Evolutionary conservation across 1,284 basidiomycete species (phyloP), one percentile per base, ranked within the genome.

Genomic region (Chalciporus piperatoides): DNA sequence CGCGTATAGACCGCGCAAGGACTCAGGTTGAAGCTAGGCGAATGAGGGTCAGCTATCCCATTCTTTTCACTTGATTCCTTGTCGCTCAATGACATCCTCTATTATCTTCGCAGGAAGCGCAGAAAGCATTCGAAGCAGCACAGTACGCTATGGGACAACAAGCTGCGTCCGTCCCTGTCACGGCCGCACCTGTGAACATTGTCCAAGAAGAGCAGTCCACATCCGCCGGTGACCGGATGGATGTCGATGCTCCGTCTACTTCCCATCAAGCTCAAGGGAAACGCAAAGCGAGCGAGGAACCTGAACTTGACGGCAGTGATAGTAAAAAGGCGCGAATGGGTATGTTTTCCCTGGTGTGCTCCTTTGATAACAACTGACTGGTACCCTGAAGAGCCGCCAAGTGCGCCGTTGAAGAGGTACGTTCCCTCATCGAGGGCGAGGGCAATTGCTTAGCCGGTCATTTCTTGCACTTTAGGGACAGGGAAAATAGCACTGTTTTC

Each of bases 401-500:
- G 72, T 12, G 63, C 63, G 2, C 70, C 75, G 8, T 64, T 86
- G 21, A 89, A 88, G 68, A 76, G 87, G 87, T 85, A 54, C 14
- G 69, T 60, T 2, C n/a, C 6, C 25, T 36, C 19, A 40, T 9
- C 4, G 10, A 51, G 5, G 11, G 23, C 17, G 38, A 25, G 3
- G n/a, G 2, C 4, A 23, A 33, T 41, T 30, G 15, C 30, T 49
- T 6, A 55, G 9, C 17, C 45, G 4, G 25, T 7, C 30, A 7
- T 27, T 15, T 10, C 5, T 15, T 45, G 1, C 32, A 48, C 15
- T 24, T 1, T 58, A 94, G 96, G 53, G 97, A 99, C 70, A 91
- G 97, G 44, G 97, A 99, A 72, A 91, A 98, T 60, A 84, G 84
- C 33, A 97, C 94, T 0, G 86, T 98, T 2, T 88, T 98, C 45